These are phyloP conservation scores for Esteya vermicola DNA, from an alignment of 2,329 filamentous ascomycete species.

Conservation along the genomic window DNA sequence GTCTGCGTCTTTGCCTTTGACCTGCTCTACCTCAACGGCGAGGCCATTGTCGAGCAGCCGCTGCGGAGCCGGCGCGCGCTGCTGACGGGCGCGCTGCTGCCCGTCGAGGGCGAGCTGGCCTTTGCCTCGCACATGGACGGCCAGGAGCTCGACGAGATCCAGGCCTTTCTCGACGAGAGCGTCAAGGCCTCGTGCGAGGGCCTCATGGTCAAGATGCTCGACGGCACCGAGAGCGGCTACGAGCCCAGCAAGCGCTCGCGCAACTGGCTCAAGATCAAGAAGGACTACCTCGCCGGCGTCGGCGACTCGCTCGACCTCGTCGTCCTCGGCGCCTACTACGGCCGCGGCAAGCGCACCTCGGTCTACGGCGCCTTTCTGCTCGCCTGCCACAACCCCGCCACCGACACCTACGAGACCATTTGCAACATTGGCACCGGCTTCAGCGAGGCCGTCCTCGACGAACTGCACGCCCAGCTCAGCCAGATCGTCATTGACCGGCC, in stretches of 20 bases:
- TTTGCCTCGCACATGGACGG: slow-evolving; percentile 82
- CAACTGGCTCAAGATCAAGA: slow-evolving; percentile 99
- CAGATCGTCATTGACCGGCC: slow-evolving; percentile 72
- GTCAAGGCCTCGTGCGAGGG: slow-evolving; percentile 95
- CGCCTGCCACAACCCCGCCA: slow-evolving; percentile 74
- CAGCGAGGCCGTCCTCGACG: slow-evolving; percentile 83
- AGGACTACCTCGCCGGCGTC: slow-evolving; percentile 87
- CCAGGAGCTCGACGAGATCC: slow-evolving; percentile 84
- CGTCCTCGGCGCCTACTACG: slow-evolving; percentile 85
- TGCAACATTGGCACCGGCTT: slow-evolving; percentile 99
- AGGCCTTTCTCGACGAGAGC: slow-evolving; percentile 80
- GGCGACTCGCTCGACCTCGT: slow-evolving; percentile 95
- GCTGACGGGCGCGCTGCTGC: slow-evolving; percentile 57
- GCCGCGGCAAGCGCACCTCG: slow-evolving; percentile 87
- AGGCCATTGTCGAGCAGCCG: slow-evolving; percentile 74
- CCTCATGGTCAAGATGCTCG: slow-evolving; percentile 98
- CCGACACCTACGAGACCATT: slow-evolving; percentile 80
- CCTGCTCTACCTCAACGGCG: slow-evolving; percentile 81
- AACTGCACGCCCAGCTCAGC: slow-evolving; percentile 62
- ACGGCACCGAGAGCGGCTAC: slow-evolving; percentile 83
- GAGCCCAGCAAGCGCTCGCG: slow-evolving; percentile 92
- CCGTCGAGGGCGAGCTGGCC: slow-evolving; percentile 77
- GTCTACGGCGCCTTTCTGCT: slow-evolving; percentile 94
- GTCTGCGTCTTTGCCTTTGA: slow-evolving; percentile 97
- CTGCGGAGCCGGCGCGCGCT: slow-evolving; percentile 72